Percentiles rank a stretch among this genome's conserved stretches.
These are phyloP conservation scores for Hymenoscyphus occultus DNA, from an alignment of 2,329 filamentous ascomycete species.

Conservation along the genomic window DNA sequence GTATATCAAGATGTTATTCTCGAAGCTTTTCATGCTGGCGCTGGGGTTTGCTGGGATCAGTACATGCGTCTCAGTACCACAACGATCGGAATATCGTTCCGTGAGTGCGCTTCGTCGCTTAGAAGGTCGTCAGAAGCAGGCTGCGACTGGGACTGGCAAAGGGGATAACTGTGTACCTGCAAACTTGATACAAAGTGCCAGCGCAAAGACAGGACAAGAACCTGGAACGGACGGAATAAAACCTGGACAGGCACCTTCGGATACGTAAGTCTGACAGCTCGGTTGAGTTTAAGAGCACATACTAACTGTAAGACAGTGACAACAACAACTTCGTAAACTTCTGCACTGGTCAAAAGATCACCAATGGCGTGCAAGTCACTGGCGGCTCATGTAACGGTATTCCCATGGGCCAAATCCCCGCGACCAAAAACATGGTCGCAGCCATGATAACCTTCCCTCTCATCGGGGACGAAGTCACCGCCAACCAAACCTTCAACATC, in stretches of 20 bases:
- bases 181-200: slow-evolving; percentile 24
- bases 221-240: slow-evolving; percentile 44
- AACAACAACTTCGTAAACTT: slow-evolving; percentile 33
- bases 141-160: slow-evolving; percentile 11
- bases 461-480: slow-evolving; percentile 22
- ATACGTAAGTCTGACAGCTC: slow-evolving; percentile 31
- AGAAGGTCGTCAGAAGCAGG: background rate
- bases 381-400: slow-evolving; percentile 56
- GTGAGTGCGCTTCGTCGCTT: background rate
- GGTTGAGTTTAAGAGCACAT: background rate
- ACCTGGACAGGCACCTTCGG: slow-evolving; percentile 30
- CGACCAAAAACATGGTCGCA: slow-evolving; percentile 23
- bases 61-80: background rate
- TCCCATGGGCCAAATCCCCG: slow-evolving; percentile 16
- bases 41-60: slow-evolving; percentile 6
- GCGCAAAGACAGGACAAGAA: slow-evolving; percentile 14
- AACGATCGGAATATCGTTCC: background rate
- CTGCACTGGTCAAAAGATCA: slow-evolving; percentile 42
- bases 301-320: slow-evolving; percentile 42
- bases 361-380: slow-evolving; percentile 56
- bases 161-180: slow-evolving; percentile 39
- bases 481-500: slow-evolving; percentile 31
- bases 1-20: slow-evolving; percentile 5
- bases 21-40: slow-evolving; percentile 4
- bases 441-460: slow-evolving; percentile 22